phyloP scores from a whole-genome alignment of 1,284 basidiomycete genomes.

The Ceratobasidium theobromae region DNA sequence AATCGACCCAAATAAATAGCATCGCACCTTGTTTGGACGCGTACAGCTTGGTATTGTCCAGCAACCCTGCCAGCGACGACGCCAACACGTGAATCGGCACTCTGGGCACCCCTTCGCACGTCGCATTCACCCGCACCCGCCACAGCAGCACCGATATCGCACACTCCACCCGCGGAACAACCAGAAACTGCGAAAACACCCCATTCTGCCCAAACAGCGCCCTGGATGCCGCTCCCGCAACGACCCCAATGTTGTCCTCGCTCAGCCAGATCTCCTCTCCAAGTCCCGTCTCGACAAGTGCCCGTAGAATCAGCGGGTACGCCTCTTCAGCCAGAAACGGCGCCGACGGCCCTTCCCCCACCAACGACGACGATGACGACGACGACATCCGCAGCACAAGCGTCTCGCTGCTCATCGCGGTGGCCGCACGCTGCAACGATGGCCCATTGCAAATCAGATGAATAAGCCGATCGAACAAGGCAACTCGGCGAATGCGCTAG shows the following conservation, averaged over 20 bases:
- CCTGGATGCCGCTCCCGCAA: constrained; percentile 13
- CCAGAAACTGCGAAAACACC: constrained; percentile 25
- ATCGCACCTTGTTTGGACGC: constrained; percentile 15
- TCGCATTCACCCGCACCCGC: constrained; percentile 26
- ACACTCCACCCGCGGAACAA: constrained; percentile 26
- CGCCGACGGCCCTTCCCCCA: background rate
- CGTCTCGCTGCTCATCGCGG: constrained; percentile 19
- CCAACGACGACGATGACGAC: background rate
- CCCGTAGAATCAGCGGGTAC: constrained; percentile 22
- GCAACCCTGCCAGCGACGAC: constrained; percentile 9
- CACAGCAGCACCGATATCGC: constrained; percentile 28
- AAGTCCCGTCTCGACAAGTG: constrained; percentile 9
- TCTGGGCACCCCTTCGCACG: constrained; percentile 17
- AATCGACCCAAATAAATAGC: background rate
- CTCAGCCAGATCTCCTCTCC: constrained; percentile 4
- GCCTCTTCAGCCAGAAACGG: constrained; percentile 29
- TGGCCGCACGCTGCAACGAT: no score
- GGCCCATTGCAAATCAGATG: no score
- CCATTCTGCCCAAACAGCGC: constrained; percentile 10
- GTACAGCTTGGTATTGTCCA: constrained; percentile 30
- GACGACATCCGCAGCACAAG: constrained; percentile 7
- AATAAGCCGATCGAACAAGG: no score
- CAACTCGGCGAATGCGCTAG: no score
- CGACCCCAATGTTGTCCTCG: constrained; percentile 23
- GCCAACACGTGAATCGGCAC: constrained; percentile 24